Evolutionary conservation across 495 filamentous ascomycete species (phyloP).

Genomic region (Achaetomiella virescens): DNA sequence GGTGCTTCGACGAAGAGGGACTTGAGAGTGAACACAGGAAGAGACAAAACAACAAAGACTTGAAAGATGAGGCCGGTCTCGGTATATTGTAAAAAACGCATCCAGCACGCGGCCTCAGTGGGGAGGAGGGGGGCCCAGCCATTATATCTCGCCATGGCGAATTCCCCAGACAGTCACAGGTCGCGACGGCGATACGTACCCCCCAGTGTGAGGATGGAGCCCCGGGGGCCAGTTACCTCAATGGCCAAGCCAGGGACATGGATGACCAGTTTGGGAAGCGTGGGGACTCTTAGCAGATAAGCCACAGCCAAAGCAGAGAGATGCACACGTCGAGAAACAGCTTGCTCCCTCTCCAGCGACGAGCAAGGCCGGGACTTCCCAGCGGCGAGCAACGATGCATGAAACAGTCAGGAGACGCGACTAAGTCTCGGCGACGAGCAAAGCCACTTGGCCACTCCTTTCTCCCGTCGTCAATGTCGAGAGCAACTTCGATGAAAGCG

Average conservation of each 20-base stretch:
- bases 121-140: background rate
- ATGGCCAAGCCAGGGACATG: slow-evolving; percentile 9
- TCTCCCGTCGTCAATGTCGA: background rate
- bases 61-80: background rate
- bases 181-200: slow-evolving; percentile 1
- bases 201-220: slow-evolving; percentile 6
- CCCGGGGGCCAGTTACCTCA: background rate
- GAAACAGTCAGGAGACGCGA: background rate
- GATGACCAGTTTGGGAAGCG: slow-evolving; percentile 10
- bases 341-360: background rate
- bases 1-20: background rate
- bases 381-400: background rate
- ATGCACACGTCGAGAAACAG: background rate
- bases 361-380: background rate
- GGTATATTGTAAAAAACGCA: background rate
- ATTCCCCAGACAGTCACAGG: slow-evolving; percentile 10
- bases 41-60: background rate
- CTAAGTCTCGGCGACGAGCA: background rate
- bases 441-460: background rate
- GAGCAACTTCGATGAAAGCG: background rate
- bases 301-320: slow-evolving; percentile 7
- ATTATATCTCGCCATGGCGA: slow-evolving; percentile 11
- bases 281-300: slow-evolving; percentile 1
- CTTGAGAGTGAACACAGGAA: background rate
- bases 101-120: background rate